A percentile compares a stretch with the other conserved stretches of the same genome.
phyloP scores from a whole-genome alignment of 345 rosid genomes.

The rapeseed (Brassica napus) region Da-Ae NC_063445.1:52333001-52333500 shows the following conservation, averaged over 20 bases:
- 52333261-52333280: too few relatives aligned
- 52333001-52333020: conserved; percentile 53
- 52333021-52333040: neutral
- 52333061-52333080: too few relatives aligned
- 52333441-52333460: conserved; percentile 71
- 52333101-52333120: too few relatives aligned
- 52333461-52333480: conserved; percentile 95
- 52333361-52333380: conserved; percentile 81
- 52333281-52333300: neutral
- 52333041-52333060: neutral
- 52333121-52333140: too few relatives aligned
- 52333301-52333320: conserved; percentile 53
- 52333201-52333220: too few relatives aligned
- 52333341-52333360: conserved; percentile 82
- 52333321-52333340: conserved; percentile 97
- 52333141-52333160: too few relatives aligned
- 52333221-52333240: too few relatives aligned
- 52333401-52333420: conserved; percentile 82
- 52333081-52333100: too few relatives aligned
- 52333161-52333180: too few relatives aligned
- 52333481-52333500: conserved; percentile 98
- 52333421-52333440: conserved; percentile 66
- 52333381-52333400: conserved; percentile 76
- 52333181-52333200: too few relatives aligned
- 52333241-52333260: too few relatives aligned